phyloP scores from a whole-genome alignment of 108 stramenopile genomes.

The Epithemia pelagica region DNA sequence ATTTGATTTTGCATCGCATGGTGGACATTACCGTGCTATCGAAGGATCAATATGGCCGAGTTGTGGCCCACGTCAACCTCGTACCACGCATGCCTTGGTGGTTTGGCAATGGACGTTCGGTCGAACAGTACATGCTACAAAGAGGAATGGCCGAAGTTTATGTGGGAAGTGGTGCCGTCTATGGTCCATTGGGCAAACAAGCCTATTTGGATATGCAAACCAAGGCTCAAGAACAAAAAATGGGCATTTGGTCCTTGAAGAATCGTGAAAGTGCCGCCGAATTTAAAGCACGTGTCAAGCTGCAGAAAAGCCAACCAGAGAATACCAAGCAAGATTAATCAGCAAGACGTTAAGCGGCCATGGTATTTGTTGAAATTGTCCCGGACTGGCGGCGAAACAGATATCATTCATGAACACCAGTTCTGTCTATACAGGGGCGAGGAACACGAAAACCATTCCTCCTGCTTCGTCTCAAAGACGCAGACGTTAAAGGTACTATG shows the following conservation, averaged over 20 bases:
- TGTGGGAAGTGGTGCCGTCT: constrained; percentile 41
- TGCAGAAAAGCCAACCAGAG: no score
- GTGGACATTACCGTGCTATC: constrained; percentile 19
- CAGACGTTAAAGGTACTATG: no score
- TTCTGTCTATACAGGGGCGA: no score
- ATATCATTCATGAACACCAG: no score
- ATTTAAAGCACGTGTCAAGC: constrained; percentile 34
- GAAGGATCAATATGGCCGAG: constrained; percentile 48
- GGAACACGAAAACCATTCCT: no score
- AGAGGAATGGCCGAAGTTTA: constrained; percentile 49
- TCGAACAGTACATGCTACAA: constrained; percentile 35
- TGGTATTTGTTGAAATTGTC: no score
- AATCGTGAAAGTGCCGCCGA: constrained; percentile 42
- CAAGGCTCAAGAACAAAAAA: constrained; percentile 17
- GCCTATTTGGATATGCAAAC: constrained; percentile 26
- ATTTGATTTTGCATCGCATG: constrained; percentile 11
- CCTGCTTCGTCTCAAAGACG: no score
- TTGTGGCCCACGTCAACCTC: constrained; percentile 36
- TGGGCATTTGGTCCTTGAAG: constrained; percentile 34
- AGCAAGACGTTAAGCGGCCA: no score
- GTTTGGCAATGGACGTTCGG: neutral
- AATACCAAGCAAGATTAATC: no score
- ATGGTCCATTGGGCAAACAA: constrained; percentile 33
- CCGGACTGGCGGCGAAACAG: no score
- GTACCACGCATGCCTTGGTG: no score